Evolutionary conservation across 1,139 yeast genomes (phyloP), one percentile per base, ranked within the genome.

Genomic region (Suhomyces chickasaworum): DNA sequence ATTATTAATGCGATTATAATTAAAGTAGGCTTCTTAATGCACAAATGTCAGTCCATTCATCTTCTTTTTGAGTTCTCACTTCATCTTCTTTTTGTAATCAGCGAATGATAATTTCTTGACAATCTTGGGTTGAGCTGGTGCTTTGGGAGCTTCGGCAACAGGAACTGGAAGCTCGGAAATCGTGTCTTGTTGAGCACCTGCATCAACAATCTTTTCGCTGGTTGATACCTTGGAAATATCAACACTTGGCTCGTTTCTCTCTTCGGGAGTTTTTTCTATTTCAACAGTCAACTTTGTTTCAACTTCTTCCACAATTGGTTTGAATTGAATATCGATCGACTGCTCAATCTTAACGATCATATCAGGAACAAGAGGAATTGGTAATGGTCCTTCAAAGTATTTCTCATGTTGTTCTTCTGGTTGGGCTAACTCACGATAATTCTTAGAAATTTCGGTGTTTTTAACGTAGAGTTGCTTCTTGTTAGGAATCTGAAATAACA

Each of bases 71-170:
- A n/a, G n/a, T n/a, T 4, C n/a, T 40, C 52, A 70, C 56, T 78
- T 80, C 75, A 78, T 82, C 64, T 84, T 85, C 69, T 81, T 84
- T 63, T 83, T 84, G 64, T 88, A 88, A 60, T 88, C 96, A 1
- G 95, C 95, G 66, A 89, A 84, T 30, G 91, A 85, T 50, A 88
- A 69, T 64, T 87, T 86, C 70, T 88, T 88, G 53, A 77, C 80
- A 8, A 71, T 63, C 54, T 58, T 64, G 33, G 54, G 66, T 35
- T 63, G 62, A 5, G 61, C 53, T 13, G 22, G 16, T 9, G 41
- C 16, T 16, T 31, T 39, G 3, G 45, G 42, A n/a, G 50, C 57
- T n/a, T 52, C 53, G 8, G 51, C 52, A 7, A 52, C 49, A n/a
- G 37, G 29, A 3, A 35, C 29, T 12, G 40, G 40, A n/a, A 29